A percentile compares a stretch with the other conserved stretches of the same genome.
Evolutionary conservation across 768 basidiomycete genomes (phyloP).

Genomic region (Hypholoma sublateritium): DNA sequence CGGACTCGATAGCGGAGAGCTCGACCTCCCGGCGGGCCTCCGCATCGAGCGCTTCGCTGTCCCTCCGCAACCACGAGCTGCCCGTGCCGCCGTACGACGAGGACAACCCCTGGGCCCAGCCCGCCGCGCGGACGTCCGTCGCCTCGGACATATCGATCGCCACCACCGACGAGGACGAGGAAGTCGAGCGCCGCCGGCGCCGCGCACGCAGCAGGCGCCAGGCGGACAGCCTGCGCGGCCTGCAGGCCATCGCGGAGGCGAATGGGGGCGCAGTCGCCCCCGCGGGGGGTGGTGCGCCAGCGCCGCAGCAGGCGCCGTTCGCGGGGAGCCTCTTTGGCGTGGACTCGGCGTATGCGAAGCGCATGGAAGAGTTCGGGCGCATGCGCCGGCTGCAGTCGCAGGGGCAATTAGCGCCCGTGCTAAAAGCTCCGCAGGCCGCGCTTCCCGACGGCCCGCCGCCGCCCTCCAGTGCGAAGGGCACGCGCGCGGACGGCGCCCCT

Average conservation of each 20-base stretch:
- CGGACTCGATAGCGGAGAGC: neutral
- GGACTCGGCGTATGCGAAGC: neutral
- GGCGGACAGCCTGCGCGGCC: neutral
- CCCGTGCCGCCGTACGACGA: neutral
- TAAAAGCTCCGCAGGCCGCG: neutral
- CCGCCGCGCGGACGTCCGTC: neutral
- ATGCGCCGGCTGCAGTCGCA: constrained; percentile 1
- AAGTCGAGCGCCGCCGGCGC: neutral
- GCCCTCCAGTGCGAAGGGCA: neutral
- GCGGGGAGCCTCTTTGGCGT: neutral
- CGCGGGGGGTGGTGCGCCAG: neutral
- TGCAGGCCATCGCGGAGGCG: neutral
- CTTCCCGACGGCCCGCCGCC: neutral
- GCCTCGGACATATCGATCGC: neutral
- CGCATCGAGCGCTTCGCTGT: neutral
- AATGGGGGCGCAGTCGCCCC: neutral
- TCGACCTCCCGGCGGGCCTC: neutral
- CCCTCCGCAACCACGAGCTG: neutral
- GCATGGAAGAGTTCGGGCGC: constrained; percentile 3
- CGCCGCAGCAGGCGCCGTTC: neutral
- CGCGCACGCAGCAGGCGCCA: neutral
- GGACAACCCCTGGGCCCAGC: neutral
- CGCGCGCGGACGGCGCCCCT: no score
- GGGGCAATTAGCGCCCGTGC: neutral
- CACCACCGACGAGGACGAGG: neutral